phyloP scores from a whole-genome alignment of 139 green algal genomes.

The Picochlorum sp. region DNA sequence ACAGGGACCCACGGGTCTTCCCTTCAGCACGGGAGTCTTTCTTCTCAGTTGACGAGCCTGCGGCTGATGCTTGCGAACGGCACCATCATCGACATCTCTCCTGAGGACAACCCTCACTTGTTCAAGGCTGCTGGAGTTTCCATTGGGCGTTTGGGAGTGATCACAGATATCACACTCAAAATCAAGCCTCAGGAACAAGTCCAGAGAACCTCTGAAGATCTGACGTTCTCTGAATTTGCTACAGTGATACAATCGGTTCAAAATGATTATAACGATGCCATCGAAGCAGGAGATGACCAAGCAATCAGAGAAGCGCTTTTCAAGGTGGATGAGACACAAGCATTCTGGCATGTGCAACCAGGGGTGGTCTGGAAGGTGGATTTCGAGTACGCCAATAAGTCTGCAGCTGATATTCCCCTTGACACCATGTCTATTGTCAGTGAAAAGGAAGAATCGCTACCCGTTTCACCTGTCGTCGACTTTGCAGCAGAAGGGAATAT shows the following conservation, averaged over 20 bases:
- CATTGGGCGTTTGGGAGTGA: constrained; percentile 65
- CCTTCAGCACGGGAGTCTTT: constrained; percentile 51
- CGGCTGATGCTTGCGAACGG: constrained; percentile 69
- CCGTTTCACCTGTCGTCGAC: constrained; percentile 24
- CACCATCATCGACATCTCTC: constrained; percentile 42
- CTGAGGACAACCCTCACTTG: constrained; percentile 47
- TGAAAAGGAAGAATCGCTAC: not conserved
- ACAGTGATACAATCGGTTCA: constrained; percentile 20
- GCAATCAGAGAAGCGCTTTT: constrained; percentile 3
- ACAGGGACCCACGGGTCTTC: constrained; percentile 72
- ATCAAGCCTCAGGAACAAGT: constrained; percentile 24
- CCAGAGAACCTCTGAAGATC: constrained; percentile 12
- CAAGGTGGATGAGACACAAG: constrained; percentile 39
- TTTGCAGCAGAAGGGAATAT: not conserved
- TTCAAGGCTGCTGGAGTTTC: constrained; percentile 35
- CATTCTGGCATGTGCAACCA: constrained; percentile 27
- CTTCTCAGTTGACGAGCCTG: constrained; percentile 50
- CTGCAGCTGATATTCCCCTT: constrained; percentile 17
- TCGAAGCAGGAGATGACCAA: constrained; percentile 5
- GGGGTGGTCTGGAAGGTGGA: constrained; percentile 15
- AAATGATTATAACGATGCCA: constrained; percentile 25
- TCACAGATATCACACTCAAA: constrained; percentile 52
- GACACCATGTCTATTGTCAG: constrained; percentile 4
- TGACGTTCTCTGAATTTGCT: constrained; percentile 9
- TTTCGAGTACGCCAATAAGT: constrained; percentile 28